Evolutionary conservation across 495 filamentous ascomycete species (phyloP).

Genomic region (Tetracladium setigerum): DNA sequence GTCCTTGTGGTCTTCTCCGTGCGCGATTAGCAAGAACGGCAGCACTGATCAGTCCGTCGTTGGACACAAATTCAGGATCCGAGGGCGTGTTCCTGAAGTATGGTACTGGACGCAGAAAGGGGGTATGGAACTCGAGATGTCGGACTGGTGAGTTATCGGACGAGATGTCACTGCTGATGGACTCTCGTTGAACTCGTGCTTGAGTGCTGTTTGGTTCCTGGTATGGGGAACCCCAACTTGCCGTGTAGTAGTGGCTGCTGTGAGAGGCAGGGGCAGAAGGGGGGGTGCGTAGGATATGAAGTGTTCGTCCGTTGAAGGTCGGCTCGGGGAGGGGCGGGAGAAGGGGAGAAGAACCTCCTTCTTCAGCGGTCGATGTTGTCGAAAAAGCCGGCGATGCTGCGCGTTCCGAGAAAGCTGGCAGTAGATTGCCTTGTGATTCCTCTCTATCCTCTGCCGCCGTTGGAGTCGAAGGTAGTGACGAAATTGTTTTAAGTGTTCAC

Average conservation of each 20-base stretch:
- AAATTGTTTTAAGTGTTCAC: constrained; percentile 34
- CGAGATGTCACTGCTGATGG: constrained; percentile 38
- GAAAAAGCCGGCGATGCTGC: constrained; percentile 35
- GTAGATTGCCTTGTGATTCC: constrained; percentile 30
- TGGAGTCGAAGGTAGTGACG: constrained; percentile 38
- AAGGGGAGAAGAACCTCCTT: constrained; percentile 40
- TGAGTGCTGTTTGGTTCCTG: constrained; percentile 30
- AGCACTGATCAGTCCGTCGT: constrained; percentile 32
- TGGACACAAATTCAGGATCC: constrained; percentile 30
- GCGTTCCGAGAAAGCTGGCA: constrained; percentile 1
- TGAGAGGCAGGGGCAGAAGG: constrained; percentile 17
- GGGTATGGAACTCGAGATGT: constrained; percentile 38
- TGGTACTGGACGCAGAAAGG: constrained; percentile 41
- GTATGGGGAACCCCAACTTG: constrained; percentile 71
- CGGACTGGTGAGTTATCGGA: constrained; percentile 43
- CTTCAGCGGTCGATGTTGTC: constrained; percentile 42
- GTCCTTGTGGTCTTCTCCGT: constrained; percentile 46
- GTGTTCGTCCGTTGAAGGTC: constrained; percentile 36
- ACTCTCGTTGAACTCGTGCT: constrained; percentile 32
- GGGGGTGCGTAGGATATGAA: constrained; percentile 41
- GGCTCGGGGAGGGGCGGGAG: constrained; percentile 45
- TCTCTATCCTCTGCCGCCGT: constrained; percentile 47
- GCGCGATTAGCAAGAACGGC: constrained; percentile 48
- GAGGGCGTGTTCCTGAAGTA: constrained; percentile 26
- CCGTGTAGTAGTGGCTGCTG: constrained; percentile 45